Evolutionary conservation across 352 stramenopile species (phyloP).

Genomic region (Phytophthora idaei): DNA sequence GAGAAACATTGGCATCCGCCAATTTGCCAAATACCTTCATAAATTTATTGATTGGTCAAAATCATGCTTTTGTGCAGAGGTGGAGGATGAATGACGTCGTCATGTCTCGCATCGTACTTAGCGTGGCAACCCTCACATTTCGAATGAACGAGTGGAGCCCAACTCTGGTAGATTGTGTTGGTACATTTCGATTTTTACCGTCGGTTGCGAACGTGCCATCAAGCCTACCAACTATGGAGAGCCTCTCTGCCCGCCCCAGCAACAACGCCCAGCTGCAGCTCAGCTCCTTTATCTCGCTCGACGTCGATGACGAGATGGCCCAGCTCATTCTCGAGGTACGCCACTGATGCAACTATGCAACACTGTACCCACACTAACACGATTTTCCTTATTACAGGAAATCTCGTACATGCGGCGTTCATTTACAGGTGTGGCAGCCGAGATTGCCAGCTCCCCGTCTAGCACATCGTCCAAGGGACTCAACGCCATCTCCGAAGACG

Average conservation of each 20-base stretch:
- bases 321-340: slow-evolving; percentile 81
- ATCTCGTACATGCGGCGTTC: slow-evolving; percentile 71
- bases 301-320: slow-evolving; percentile 75
- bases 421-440: slow-evolving; percentile 65
- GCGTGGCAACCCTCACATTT: slow-evolving; percentile 28
- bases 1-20: background rate
- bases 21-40: slow-evolving; percentile 3
- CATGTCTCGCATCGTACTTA: slow-evolving; percentile 40
- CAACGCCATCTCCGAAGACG: slow-evolving; percentile 76
- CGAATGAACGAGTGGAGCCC: slow-evolving; percentile 8
- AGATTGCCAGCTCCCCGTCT: slow-evolving; percentile 74
- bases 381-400: slow-evolving; percentile 42
- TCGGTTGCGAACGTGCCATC: slow-evolving; percentile 12
- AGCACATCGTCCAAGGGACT: slow-evolving; percentile 58
- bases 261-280: slow-evolving; percentile 68
- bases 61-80: background rate
- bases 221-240: slow-evolving; percentile 39
- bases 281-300: slow-evolving; percentile 80
- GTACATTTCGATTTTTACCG: slow-evolving; percentile 30
- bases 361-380: slow-evolving; percentile 10
- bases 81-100: slow-evolving; percentile 11
- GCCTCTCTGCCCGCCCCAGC: slow-evolving; percentile 22
- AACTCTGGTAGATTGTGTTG: background rate
- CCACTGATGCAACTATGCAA: background rate
- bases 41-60: slow-evolving; percentile 15